Evolutionary conservation across 2,329 filamentous ascomycete species (phyloP).

Genomic region (Claviceps digitariae): DNA sequence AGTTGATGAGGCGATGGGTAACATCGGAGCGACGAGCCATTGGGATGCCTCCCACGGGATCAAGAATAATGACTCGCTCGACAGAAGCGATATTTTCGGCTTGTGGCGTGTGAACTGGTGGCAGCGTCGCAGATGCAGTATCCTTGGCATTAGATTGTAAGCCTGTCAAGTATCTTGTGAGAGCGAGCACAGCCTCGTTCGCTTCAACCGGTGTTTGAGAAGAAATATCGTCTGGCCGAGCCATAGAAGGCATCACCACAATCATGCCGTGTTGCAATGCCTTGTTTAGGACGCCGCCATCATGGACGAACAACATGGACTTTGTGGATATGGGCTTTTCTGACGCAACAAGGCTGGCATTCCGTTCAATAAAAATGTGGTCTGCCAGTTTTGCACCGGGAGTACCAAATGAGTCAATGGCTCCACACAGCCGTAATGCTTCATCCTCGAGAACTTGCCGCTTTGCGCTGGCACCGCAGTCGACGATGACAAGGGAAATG

Average conservation of each 20-base stretch:
- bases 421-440: constrained; percentile 58
- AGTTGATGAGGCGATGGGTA: constrained; percentile 60
- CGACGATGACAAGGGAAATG: constrained; percentile 68
- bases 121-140: background rate
- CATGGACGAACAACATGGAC: constrained; percentile 17
- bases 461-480: constrained; percentile 40
- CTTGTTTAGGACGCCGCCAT: constrained; percentile 18
- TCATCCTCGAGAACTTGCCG: constrained; percentile 42
- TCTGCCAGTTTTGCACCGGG: constrained; percentile 58
- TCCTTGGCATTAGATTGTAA: constrained; percentile 30
- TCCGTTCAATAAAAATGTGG: constrained; percentile 14
- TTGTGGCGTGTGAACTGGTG: constrained; percentile 19
- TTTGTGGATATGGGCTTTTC: constrained; percentile 12
- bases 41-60: constrained; percentile 76
- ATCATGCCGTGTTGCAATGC: constrained; percentile 20
- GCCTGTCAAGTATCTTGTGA: constrained; percentile 65
- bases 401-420: constrained; percentile 56
- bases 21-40: constrained; percentile 30
- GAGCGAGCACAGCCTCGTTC: constrained; percentile 56
- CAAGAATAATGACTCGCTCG: constrained; percentile 79
- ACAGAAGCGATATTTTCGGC: constrained; percentile 45
- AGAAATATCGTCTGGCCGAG: constrained; percentile 27
- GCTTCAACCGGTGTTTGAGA: constrained; percentile 27
- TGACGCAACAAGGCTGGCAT: background rate
- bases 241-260: constrained; percentile 28